These are phyloP conservation scores for Actinomortierella wolfii DNA, from an alignment of 371 early-diverging fungal genomes.

Conservation along the genomic window DNA sequence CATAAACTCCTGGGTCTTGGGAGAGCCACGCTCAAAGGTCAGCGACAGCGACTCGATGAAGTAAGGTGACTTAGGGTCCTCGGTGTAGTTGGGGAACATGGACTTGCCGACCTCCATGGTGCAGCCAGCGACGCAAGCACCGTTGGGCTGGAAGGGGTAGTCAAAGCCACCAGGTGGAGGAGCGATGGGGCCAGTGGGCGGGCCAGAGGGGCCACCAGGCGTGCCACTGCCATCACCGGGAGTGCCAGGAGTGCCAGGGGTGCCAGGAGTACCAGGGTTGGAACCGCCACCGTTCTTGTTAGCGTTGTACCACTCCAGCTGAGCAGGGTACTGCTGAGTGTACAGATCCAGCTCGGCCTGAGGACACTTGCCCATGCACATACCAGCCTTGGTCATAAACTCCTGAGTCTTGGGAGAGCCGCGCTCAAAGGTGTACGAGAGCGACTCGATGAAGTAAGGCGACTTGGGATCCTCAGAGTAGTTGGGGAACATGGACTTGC, in stretches of 20 bases:
- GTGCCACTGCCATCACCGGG: not conserved
- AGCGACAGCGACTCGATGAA: slow-evolving; percentile 26
- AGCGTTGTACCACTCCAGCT: slow-evolving; percentile 37
- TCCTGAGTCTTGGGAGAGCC: slow-evolving; percentile 34
- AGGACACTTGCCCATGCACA: slow-evolving; percentile 45
- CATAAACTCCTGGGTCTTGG: slow-evolving; percentile 41
- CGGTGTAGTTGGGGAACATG: slow-evolving; percentile 28
- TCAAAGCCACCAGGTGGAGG: not conserved
- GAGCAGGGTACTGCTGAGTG: slow-evolving; percentile 15
- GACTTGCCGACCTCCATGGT: slow-evolving; percentile 25
- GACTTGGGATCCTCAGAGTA: slow-evolving; percentile 44
- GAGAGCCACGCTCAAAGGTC: slow-evolving; percentile 27
- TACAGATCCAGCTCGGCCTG: slow-evolving; percentile 33
- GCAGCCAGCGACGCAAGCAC: slow-evolving; percentile 16
- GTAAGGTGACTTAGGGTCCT: slow-evolving; percentile 38
- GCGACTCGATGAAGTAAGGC: slow-evolving; percentile 43
- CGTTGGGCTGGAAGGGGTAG: slow-evolving; percentile 23
- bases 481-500: slow-evolving; percentile 27
- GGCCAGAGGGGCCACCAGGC: not conserved
- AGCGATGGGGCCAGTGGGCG: slow-evolving; percentile 1
- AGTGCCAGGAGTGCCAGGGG: not conserved
- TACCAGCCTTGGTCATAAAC: slow-evolving; percentile 49
- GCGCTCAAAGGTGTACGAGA: slow-evolving; percentile 33
- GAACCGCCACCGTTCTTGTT: slow-evolving; percentile 22
- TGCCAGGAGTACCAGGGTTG: too few relatives aligned